phyloP scores from a whole-genome alignment of 345 rosid species.

The Jatropha curcas region DNA sequence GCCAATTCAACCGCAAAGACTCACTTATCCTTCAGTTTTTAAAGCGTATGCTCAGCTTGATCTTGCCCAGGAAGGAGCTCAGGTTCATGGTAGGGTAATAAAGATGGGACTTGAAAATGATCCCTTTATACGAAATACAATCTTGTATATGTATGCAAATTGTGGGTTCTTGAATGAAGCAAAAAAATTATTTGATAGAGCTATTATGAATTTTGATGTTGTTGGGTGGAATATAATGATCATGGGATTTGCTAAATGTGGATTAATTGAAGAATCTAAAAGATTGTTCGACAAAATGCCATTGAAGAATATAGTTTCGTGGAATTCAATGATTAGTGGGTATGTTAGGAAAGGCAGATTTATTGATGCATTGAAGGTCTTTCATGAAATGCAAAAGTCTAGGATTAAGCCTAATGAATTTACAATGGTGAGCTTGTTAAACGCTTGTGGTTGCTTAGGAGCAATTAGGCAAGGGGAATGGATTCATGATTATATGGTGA shows the following conservation, averaged over 20 bases:
- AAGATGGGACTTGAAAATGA: constrained; percentile 72
- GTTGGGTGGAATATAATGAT: constrained; percentile 79
- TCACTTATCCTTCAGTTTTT: constrained; percentile 82
- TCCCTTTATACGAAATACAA: constrained; percentile 48
- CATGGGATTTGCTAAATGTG: constrained; percentile 56
- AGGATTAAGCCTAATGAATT: constrained; percentile 52
- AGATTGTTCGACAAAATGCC: constrained; percentile 57
- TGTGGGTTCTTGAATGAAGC: constrained; percentile 63
- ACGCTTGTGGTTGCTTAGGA: constrained; percentile 65
- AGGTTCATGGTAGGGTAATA: constrained; percentile 67
- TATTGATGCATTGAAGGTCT: constrained; percentile 57
- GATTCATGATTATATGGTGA: constrained; percentile 59
- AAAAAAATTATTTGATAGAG: constrained; percentile 39
- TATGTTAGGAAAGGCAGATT: constrained; percentile 59
- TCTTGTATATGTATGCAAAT: constrained; percentile 61
- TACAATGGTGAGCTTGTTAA: constrained; percentile 75
- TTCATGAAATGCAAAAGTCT: constrained; percentile 48
- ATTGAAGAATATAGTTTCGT: constrained; percentile 47
- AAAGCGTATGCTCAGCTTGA: constrained; percentile 66
- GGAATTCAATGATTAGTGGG: constrained; percentile 82
- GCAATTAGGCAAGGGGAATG: constrained; percentile 70
- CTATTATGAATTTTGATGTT: constrained; percentile 42
- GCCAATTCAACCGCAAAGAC: constrained; percentile 49
- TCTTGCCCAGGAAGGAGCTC: constrained; percentile 48
- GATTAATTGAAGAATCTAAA: constrained; percentile 54